phyloP scores from a whole-genome alignment of 176 grass and related monocot species.

The Musa beccarii region DNA sequence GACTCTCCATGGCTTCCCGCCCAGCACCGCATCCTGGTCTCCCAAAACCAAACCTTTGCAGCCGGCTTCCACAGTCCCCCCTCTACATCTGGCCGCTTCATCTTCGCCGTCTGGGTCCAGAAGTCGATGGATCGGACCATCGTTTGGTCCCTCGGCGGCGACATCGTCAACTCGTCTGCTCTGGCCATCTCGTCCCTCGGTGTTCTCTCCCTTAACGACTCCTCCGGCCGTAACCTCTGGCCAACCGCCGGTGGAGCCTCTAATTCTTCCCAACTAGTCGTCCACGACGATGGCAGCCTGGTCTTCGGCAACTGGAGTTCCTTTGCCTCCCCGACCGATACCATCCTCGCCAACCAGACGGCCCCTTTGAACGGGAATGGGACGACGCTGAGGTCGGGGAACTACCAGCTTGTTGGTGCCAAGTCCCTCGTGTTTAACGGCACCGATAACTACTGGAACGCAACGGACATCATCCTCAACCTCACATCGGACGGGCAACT shows the following conservation, averaged over 20 bases:
- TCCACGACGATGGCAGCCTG: conserved; percentile 30
- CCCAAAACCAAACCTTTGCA: conserved; percentile 18
- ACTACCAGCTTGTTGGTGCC: conserved; percentile 24
- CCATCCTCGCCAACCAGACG: conserved; percentile 50
- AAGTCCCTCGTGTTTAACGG: conserved; percentile 13
- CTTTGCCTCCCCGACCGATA: conserved; percentile 33
- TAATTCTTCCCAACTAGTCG: not conserved
- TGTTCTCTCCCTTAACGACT: conserved; percentile 24
- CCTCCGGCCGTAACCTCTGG: conserved; percentile 19
- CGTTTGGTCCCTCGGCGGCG: conserved; percentile 29
- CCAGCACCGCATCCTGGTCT: conserved; percentile 36
- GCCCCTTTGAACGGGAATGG: not conserved
- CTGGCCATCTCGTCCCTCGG: conserved; percentile 15
- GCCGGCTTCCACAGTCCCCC: conserved; percentile 36
- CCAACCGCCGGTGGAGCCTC: not conserved
- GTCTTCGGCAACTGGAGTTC: conserved; percentile 29
- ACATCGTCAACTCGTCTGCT: not conserved
- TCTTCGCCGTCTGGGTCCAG: conserved; percentile 61
- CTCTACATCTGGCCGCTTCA: not conserved
- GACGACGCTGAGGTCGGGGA: conserved; percentile 26
- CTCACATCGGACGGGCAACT: conserved; percentile 37
- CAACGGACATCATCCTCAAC: not conserved
- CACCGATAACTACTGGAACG: conserved; percentile 9
- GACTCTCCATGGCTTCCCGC: conserved; percentile 34
- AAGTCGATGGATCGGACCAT: not conserved